Evolutionary conservation across 2,329 filamentous ascomycete genomes (phyloP), one percentile per base, ranked within the genome.

Genomic region (Chaetomiaceae sp.): DNA sequence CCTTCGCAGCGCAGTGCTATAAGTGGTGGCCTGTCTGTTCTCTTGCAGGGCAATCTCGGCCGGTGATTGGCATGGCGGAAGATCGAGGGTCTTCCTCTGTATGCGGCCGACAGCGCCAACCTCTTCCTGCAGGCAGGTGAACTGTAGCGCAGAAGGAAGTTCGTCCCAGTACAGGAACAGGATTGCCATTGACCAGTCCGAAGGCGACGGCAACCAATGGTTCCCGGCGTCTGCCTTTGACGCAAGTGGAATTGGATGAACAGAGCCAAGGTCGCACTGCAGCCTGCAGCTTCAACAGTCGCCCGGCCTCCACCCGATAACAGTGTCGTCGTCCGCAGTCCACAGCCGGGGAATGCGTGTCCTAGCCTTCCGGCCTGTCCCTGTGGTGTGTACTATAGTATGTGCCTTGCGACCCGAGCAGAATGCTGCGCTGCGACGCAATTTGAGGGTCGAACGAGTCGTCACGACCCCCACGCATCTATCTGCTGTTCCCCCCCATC

Each of bases 151-250:
- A 18, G 49, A 41, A 50, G 48, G 37, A 25, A 54, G 53, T 50
- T 54, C 48, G 51, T 49, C 46, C 44, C 40, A 52, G 37, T 27
- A 32, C 38, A 20, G 44, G 43, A 34, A 48, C 27, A 20, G 42
- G 53, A 48, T 54, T 52, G 48, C 53, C 51, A 57, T 58, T 41
- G 55, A 53, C 58, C 54, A 54, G 47, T 47, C 51, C 43, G 37
- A 36, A 45, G 40, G 34, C 48, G 54, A 44, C 48, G 48, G 44
- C 54, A 58, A 45, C 61, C 61, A 63, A 61, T 62, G 49, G 40
- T 41, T 37, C 42, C 54, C 55, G 58, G 49, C 52, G 56, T 53
- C 50, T 53, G 52, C 50, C 49, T 54, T 47, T 27, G 23, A 38
- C 48, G 45, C 41, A 51, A 42, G 38, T 51, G 21, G 44, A 43